Conservation (phyloP, 192 early-diverging fungal species). For the Kickxella alabastrina region DNA sequence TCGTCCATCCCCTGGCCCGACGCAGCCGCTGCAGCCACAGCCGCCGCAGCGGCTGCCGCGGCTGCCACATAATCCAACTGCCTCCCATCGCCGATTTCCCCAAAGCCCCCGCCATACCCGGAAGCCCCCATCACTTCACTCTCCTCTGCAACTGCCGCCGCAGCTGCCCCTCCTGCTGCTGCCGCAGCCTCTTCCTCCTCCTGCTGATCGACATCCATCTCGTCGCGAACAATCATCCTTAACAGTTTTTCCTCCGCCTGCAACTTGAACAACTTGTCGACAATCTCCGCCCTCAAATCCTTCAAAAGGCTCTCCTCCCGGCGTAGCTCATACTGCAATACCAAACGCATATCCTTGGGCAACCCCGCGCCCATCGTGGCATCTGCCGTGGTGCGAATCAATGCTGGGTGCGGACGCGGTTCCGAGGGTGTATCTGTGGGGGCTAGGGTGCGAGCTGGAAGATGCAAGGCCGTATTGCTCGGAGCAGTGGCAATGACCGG, state of each 20-base stretch:
- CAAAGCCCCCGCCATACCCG: background rate
- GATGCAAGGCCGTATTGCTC: slow-evolving; percentile 3
- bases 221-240: slow-evolving; percentile 41
- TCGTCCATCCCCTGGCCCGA: background rate
- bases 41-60: background rate
- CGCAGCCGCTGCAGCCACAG: background rate
- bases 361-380: slow-evolving; percentile 4
- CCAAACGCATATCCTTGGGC: slow-evolving; percentile 42
- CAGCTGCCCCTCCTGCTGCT: background rate
- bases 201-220: slow-evolving; percentile 36
- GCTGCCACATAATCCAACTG: slow-evolving; percentile 1
- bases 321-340: slow-evolving; percentile 43
- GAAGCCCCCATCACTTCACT: no score
- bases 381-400: slow-evolving; percentile 8
- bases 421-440: background rate
- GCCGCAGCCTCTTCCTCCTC: slow-evolving; percentile 2
- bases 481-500: background rate
- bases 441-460: background rate
- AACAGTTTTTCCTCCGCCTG: slow-evolving; percentile 44
- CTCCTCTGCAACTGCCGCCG: background rate
- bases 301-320: slow-evolving; percentile 41
- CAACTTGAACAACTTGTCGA: slow-evolving; percentile 43
- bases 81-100: background rate
- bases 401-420: slow-evolving; percentile 17
- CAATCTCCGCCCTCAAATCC: slow-evolving; percentile 35